phyloP scores from a whole-genome alignment of 805 yeast genomes.

The Isabelozyma pseudorhagii region DNA sequence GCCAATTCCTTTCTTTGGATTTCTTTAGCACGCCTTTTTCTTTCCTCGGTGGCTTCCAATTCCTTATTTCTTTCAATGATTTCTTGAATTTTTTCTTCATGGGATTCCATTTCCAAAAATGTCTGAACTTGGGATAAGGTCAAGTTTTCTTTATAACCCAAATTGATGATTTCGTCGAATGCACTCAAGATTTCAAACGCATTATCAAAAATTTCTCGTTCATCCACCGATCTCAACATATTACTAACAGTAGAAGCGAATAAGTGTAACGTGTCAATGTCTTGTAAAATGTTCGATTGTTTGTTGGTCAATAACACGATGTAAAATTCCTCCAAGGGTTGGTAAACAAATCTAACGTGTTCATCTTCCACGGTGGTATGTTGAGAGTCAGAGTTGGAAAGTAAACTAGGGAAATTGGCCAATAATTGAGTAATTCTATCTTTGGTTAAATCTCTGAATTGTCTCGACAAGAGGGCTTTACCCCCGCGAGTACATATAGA shows the following conservation, averaged over 20 bases:
- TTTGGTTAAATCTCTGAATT: constrained; percentile 78
- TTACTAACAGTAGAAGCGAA: constrained; percentile 80
- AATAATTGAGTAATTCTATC: constrained; percentile 84
- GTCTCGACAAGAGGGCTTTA: constrained; percentile 87
- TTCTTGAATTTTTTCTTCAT: constrained; percentile 97
- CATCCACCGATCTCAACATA: constrained; percentile 69
- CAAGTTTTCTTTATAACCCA: constrained; percentile 88
- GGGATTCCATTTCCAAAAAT: constrained; percentile 95
- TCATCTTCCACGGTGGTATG: constrained; percentile 95
- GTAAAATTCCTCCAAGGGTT: constrained; percentile 91
- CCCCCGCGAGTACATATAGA: constrained; percentile 93
- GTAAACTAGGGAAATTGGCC: constrained; percentile 79
- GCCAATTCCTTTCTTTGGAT: constrained; percentile 78
- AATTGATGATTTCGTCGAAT: constrained; percentile 86
- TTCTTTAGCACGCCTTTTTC: constrained; percentile 92
- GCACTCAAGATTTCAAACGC: constrained; percentile 90
- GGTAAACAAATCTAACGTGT: constrained; percentile 88
- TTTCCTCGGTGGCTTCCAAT: constrained; percentile 93
- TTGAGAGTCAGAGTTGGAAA: constrained; percentile 67
- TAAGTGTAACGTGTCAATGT: constrained; percentile 84
- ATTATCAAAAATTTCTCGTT: constrained; percentile 74
- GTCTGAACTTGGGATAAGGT: constrained; percentile 79
- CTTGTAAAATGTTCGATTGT: constrained; percentile 89
- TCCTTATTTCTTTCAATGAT: constrained; percentile 96
- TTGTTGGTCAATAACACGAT: constrained; percentile 88